These are phyloP conservation scores for Parascedosporium putredinis DNA, from an alignment of 2,329 filamentous ascomycete species.

Conservation along the genomic window DNA sequence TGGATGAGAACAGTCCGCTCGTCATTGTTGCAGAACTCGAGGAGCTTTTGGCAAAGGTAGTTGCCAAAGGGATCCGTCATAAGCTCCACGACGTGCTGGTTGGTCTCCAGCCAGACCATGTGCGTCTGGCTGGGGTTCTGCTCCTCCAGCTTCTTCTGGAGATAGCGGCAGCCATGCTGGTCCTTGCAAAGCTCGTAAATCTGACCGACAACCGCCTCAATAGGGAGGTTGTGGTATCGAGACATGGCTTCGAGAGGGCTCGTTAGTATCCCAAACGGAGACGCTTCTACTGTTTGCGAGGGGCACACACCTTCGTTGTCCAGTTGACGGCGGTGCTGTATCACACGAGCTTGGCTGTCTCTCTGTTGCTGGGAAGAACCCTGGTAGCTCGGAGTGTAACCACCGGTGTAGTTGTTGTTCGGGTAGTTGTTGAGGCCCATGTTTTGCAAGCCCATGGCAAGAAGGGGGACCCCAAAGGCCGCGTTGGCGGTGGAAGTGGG, in stretches of 20 bases:
- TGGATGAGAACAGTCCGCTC: slow-evolving; percentile 89
- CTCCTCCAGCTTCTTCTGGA: slow-evolving; percentile 96
- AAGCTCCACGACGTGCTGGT: slow-evolving; percentile 86
- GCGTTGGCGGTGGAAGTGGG: slow-evolving; percentile 19
- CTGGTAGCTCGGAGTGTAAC: slow-evolving; percentile 24
- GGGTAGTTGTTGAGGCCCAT: slow-evolving; percentile 30
- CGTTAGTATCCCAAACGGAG: slow-evolving; percentile 6
- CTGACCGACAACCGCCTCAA: slow-evolving; percentile 71
- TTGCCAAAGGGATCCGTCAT: slow-evolving; percentile 99
- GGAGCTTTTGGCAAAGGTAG: slow-evolving; percentile 96
- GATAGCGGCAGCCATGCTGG: slow-evolving; percentile 91
- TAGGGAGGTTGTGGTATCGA: slow-evolving; percentile 71
- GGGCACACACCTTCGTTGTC: slow-evolving; percentile 54
- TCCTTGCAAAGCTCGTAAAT: slow-evolving; percentile 93
- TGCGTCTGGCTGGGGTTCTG: slow-evolving; percentile 73
- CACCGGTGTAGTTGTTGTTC: slow-evolving; percentile 4
- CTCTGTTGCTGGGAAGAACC: slow-evolving; percentile 29
- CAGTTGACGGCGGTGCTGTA: slow-evolving; percentile 63
- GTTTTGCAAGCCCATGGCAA: slow-evolving; percentile 59
- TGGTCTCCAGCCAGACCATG: slow-evolving; percentile 90
- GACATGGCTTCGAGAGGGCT: slow-evolving; percentile 45
- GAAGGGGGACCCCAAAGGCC: slow-evolving; percentile 41
- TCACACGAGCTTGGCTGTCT: slow-evolving; percentile 67
- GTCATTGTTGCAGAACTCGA: slow-evolving; percentile 90
- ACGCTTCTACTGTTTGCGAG: neutral